Base-by-base conservation (phyloP, 2,329 filamentous ascomycete genomes). In the Botrytis medusae region DNA sequence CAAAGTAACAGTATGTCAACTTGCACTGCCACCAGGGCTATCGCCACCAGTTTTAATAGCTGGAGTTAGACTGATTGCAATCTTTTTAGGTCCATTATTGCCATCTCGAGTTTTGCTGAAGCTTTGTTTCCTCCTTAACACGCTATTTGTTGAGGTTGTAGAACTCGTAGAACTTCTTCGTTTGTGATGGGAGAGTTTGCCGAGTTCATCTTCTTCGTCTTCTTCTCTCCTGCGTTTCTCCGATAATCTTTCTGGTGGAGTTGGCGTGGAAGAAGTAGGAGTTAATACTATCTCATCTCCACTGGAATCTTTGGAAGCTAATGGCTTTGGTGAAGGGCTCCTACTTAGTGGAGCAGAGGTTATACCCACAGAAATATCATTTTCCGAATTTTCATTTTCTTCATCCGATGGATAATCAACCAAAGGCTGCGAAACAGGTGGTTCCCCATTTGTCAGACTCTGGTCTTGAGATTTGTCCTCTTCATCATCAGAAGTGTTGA, bases 321-420 rank as follows among this genome's bases (percentile, higher is more conserved):
- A 71, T n/a, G 73, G 72, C 20, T 76, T 78, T 9, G 79, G 75
- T 20, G 77, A 76, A 71, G 78, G 68, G 32, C 48, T 71, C 14
- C 25, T 77, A 46, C 74, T 75, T n/a, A 75, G 72, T 20, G 59
- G 65, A 34, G 67, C 69, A 40, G 62, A 37, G 25, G 72, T 48
- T 51, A 75, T 79, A 10, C 78, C 78, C 12, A 81, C 74, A 76
- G 83, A 76, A 74, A 80, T 75, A 79, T 86, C 77, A 78, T 86
- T 81, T 73, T 91, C 86, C 61, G 88, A 84, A 79, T 91, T 90
- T 82, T 92, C 90, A 20, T 88, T 89, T n/a, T 96, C 93, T 74
- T 98, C 95, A 77, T 98, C 95, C 54, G 97, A 97, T 0, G 91
- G 90, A 80, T 99, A 99, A 81, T 97, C 93, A 48, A 99, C 96